Conservation (phyloP, 805 yeast species). For the Saccharomycopsis sp. region DNA sequence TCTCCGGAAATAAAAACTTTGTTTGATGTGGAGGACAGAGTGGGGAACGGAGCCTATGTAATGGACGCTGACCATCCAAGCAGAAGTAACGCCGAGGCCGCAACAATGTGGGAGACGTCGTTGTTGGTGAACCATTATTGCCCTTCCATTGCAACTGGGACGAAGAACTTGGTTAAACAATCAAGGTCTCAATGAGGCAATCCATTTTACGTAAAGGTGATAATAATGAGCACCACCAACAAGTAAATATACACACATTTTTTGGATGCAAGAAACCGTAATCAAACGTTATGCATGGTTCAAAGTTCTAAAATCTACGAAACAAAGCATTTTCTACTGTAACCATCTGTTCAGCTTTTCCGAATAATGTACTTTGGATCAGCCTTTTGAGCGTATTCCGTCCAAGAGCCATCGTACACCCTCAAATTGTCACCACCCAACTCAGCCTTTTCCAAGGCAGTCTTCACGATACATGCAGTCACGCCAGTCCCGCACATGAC, state of each 20-base stretch:
- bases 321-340: no score
- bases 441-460: conserved; percentile 57
- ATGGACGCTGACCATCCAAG: conserved; percentile 59
- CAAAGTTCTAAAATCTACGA: no score
- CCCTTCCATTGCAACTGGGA: conserved; percentile 69
- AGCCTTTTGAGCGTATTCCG: conserved; percentile 69
- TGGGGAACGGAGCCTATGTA: conserved; percentile 70
- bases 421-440: conserved; percentile 37
- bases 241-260: no score
- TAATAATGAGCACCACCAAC: no score
- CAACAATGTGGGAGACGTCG: conserved; percentile 83
- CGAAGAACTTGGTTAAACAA: no score
- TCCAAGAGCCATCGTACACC: conserved; percentile 85
- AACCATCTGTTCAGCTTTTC: no score
- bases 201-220: no score
- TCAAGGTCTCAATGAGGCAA: no score
- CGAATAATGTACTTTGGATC: conserved; percentile 8
- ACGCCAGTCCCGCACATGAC: conserved; percentile 97
- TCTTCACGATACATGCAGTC: conserved; percentile 78
- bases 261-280: no score
- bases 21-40: conserved; percentile 81
- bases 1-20: conserved; percentile 67
- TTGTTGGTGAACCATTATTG: conserved; percentile 75
- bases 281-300: no score
- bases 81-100: conserved; percentile 77